Evolutionary conservation across 2,329 filamentous ascomycete species (phyloP), one percentile per base, ranked within the genome.

Genomic region (Fusarium brachygibbosum): DNA sequence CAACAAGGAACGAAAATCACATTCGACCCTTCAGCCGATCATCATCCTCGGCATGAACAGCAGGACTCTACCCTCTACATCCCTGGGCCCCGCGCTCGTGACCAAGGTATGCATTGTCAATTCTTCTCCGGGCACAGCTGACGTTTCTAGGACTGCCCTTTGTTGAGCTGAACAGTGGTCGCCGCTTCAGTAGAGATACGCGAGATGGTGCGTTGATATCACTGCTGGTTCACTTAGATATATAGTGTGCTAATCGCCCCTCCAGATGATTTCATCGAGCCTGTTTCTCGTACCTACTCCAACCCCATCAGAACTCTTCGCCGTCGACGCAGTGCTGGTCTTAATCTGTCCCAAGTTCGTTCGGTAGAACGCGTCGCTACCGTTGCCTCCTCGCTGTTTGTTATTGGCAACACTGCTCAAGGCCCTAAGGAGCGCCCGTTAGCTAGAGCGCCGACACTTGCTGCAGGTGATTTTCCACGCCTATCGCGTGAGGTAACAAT

Each of bases 401-500:
- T 82, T 11, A 71, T 82, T 16, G 78, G 79, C 38, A 64, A 59
- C 23, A 55, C 57, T 14, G 29, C 52, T 19, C 72, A 75, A 6
- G 34, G 62, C 3, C 66, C 63, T 11, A 62, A 46, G 37, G 68
- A 72, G 42, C 71, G 66, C 13, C 55, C 63, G 1, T 56, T 65
- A 2, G 19, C 63, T 1, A 51, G 58, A 6, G 64, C 65, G 2
- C 59, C 63, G 31, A 70, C 66, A 8, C 59, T 70, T 40, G 67
- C 73, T 17, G 32, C 56, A 4, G 66, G 73, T 6, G 66, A 80
- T 48, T 74, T 82, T 48, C 81, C 82, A 0, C 74, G 77, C 25
- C 74, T 85, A 2, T 85, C 82, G 6, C 76, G 78, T 19, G 77
- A 81, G 35, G 80, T 79, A 5, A 83, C 81, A 1, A 65, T 85